Percentiles rank a stretch among this genome's conserved stretches.
These are phyloP conservation scores for Fragosphaeria purpurea DNA, from an alignment of 2,329 filamentous ascomycete species.

Conservation along the genomic window DNA sequence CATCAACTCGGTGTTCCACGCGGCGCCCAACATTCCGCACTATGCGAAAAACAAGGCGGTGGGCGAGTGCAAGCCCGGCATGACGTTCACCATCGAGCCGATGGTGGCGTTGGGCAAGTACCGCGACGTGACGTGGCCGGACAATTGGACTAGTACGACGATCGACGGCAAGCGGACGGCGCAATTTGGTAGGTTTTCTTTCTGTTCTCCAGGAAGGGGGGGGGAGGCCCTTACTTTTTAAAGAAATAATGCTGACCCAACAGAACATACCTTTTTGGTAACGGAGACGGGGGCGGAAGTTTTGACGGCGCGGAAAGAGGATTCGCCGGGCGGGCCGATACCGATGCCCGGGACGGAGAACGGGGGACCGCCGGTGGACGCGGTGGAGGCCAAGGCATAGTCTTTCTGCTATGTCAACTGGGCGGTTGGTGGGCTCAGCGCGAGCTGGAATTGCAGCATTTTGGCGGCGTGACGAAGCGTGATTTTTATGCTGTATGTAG, in stretches of 20 bases:
- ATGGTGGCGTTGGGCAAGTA: conserved; percentile 94
- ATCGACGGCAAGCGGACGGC: conserved; percentile 82
- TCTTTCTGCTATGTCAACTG: no score
- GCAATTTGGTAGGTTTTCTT: conserved; percentile 68
- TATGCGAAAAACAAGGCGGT: conserved; percentile 98
- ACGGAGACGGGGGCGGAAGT: conserved; percentile 79
- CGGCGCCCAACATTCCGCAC: conserved; percentile 86
- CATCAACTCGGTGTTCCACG: conserved; percentile 89
- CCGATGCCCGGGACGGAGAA: conserved; percentile 35
- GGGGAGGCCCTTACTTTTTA: no score
- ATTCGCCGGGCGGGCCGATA: conserved; percentile 68
- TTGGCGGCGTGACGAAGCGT: no score
- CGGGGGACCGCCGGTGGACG: neutral
- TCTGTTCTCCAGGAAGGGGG: neutral
- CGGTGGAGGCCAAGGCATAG: conserved; percentile 1
- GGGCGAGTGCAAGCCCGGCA: conserved; percentile 84
- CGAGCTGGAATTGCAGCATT: no score
- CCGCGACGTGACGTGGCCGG: conserved; percentile 91
- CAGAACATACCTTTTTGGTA: conserved; percentile 74
- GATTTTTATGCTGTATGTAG: no score
- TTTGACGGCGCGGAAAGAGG: conserved; percentile 60
- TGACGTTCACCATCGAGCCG: conserved; percentile 98
- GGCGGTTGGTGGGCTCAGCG: no score
- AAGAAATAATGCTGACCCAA: no score
- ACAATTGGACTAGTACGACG: conserved; percentile 96